These are phyloP conservation scores for Eremochloa ophiuroides DNA, from an alignment of 176 grass and related monocot genomes.

Conservation along the genomic window DNA sequence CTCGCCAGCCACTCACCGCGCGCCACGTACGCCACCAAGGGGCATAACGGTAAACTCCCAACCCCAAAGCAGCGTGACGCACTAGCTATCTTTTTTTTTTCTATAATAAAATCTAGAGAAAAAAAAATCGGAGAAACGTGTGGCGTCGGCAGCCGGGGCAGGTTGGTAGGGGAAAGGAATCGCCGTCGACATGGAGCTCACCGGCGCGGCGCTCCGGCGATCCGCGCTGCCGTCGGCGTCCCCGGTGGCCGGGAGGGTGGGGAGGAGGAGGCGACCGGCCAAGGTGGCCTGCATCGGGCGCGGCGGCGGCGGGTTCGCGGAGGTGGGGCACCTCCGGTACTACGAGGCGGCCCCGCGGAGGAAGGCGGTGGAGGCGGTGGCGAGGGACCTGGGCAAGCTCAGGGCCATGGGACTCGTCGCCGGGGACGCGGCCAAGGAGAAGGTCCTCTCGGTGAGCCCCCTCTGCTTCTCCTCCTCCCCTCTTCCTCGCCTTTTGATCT, in stretches of 20 bases:
- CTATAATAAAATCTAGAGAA: too few relatives aligned
- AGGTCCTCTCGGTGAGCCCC: constrained; percentile 27
- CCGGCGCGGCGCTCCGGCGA: constrained; percentile 23
- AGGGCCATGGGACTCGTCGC: constrained; percentile 27
- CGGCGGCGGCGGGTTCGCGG: constrained; percentile 18
- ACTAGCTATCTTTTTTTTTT: too few relatives aligned
- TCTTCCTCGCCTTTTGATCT: neutral
- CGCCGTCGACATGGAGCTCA: constrained; percentile 31
- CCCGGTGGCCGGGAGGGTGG: neutral
- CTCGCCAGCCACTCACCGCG: neutral
- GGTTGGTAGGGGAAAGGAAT: neutral
- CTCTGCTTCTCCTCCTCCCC: neutral
- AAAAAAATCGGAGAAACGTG: neutral
- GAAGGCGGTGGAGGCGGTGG: constrained; percentile 41
- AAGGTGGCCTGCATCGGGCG: constrained; percentile 33
- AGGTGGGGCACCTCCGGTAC: constrained; percentile 28
- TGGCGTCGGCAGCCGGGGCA: neutral
- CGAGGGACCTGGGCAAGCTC: constrained; percentile 27
- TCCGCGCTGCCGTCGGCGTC: neutral
- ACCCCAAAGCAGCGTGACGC: neutral
- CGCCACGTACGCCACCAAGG: neutral
- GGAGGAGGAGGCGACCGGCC: neutral
- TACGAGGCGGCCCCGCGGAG: constrained; percentile 32
- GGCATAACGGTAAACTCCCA: constrained; percentile 14
- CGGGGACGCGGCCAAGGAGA: constrained; percentile 33